Conservation (phyloP, 1,284 basidiomycete species). For the Puccinia coronata region DNA sequence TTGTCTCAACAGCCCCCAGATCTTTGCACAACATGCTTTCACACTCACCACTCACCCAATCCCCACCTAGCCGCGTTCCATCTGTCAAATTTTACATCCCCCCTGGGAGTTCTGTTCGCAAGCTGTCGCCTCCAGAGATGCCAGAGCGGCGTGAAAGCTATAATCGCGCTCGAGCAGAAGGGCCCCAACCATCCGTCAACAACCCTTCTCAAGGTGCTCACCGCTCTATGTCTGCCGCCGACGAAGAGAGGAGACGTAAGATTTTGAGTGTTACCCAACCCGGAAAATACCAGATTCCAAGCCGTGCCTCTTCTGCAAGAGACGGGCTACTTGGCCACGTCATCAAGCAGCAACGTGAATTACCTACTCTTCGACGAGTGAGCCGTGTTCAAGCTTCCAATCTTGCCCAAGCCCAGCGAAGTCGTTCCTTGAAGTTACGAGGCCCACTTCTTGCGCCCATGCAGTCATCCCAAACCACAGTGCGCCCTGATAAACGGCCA, state of each 20-base stretch:
- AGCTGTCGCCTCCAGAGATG: background rate
- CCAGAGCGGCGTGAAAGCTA: background rate
- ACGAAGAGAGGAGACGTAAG: background rate
- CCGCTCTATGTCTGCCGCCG: background rate
- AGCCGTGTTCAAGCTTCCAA: background rate
- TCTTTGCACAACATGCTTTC: background rate
- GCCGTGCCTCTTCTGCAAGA: background rate
- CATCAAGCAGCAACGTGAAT: background rate
- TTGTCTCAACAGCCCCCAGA: background rate
- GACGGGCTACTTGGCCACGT: background rate
- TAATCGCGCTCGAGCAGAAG: background rate
- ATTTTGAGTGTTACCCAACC: conserved; percentile 7
- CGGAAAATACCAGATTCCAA: background rate
- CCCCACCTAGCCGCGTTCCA: background rate
- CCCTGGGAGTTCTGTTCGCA: background rate
- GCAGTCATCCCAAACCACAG: background rate
- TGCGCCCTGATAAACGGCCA: background rate
- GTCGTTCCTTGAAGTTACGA: background rate
- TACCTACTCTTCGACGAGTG: background rate
- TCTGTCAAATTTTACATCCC: background rate
- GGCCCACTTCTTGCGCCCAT: background rate
- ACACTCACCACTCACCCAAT: background rate
- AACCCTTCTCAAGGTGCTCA: background rate
- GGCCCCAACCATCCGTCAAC: background rate
- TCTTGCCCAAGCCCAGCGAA: background rate